Base-by-base conservation (phyloP, 768 basidiomycete genomes). In the Xerocomellus chrysenteron region DNA sequence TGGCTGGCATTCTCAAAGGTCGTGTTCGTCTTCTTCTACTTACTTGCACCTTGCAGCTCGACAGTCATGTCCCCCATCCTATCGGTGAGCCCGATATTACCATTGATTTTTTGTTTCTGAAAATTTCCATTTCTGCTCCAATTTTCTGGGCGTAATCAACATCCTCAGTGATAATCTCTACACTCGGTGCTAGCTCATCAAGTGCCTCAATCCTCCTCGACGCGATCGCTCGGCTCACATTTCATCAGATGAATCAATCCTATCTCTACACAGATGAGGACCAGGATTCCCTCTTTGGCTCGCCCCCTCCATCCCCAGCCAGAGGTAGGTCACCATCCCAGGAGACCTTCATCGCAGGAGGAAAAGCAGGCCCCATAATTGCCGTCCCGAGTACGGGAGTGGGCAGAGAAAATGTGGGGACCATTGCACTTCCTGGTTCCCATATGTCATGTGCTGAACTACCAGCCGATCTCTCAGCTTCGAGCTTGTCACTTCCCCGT, bases 361-460 rank as follows among this genome's bases (percentile, higher is more conserved):
- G 61, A 60, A 61, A 55, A 60, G 42, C 40, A 30, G 39, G 54
- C 48, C 52, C 45, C 49, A 40, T 24, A 21, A 39, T 47, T n/a
- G 65, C 66, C 65, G 65, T 73, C 73, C 76, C 65, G 13, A 37
- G 56, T 39, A 35, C 51, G 54, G 64, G 57, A 46, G 43, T 37
- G 53, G 35, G 53, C 57, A 57, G 54, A 57, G 65, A 63, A 72
- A 91, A 92, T 83, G 90, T 92, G 90, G 90, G 89, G 90, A 87
- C 90, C 88, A 91, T 91, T 92, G 90, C 90, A 92, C 90, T 92
- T 90, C 88, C 88, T 91, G 90, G 90, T 84, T 89, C 88, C 89
- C 90, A 88, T 78, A 80, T 72, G 71, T 73, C 77, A 74, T 79
- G 78, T 88, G 88, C 88, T 91, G 87, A 92, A 91, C 80, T 86